Evolutionary conservation across 2,329 filamentous ascomycete species (phyloP), one percentile per base, ranked within the genome.

Genomic region (Aspergillus bombycis): DNA sequence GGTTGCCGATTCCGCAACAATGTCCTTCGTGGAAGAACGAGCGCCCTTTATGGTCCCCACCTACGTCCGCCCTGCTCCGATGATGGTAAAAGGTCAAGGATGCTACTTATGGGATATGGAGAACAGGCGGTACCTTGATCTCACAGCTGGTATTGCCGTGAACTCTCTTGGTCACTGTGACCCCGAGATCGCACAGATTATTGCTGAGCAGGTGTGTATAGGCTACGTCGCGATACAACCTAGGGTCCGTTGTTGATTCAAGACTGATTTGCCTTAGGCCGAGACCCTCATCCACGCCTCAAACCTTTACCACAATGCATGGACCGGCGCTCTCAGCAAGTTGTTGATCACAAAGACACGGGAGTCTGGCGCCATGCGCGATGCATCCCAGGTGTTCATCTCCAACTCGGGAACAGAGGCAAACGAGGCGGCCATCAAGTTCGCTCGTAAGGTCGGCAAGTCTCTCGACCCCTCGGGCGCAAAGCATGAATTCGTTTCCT

Each of bases 361-460:
- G 60, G 88, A 90, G 71, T 89, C 91, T 0, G 93, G 93, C 46
- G 91, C 85, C 68, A 97, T 98, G 91, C 88, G 91, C 70, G 87
- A 90, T 73, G 93, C 91, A 21, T 83, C 86, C 23, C 87, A 91
- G 62, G 93, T 92, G 2, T 99, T 99, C 75, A 86, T 99, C 68
- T 97, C 93, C 83, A 99, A 99, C 82, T 97, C 94, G 4, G 95
- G 95, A 64, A 92, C 91, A 64, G 95, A 99, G 81, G 95, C 95
- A 75, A 99, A 99, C 78, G 95, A 99, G 81, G 95, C 94, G 1
- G 95, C 94, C 41, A 91, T 99, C 78, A 99, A 99, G 79, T 98
- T 99, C 73, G 91, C 94, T 23, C 88, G 95, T 71, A 99, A 99
- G 80, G 89, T 91, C 26, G 94, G 93, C 71, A 94, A 94, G 78